These are phyloP conservation scores for Cyclocybe aegerita DNA, from an alignment of 768 basidiomycete genomes.

Conservation along the genomic window DNA sequence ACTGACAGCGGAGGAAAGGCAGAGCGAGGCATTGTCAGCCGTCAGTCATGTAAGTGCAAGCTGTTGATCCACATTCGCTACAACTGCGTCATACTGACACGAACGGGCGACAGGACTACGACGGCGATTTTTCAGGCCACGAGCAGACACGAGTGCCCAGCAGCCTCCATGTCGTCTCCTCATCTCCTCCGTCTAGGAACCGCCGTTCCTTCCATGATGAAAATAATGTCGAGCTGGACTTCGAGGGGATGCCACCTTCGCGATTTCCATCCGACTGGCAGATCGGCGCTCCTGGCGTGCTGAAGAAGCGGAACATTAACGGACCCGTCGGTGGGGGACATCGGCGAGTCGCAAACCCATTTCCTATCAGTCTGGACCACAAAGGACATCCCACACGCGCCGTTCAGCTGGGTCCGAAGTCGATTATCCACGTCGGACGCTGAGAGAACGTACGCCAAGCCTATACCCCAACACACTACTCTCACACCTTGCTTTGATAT, in stretches of 20 bases:
- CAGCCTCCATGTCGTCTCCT: conserved; percentile 8
- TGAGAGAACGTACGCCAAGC: conserved; percentile 1
- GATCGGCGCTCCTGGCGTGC: conserved; percentile 14
- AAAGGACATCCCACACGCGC: conserved; percentile 33
- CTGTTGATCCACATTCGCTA: not conserved
- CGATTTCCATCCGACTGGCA: conserved; percentile 39
- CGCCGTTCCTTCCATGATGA: conserved; percentile 11
- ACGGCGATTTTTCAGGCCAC: conserved; percentile 21
- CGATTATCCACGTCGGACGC: conserved; percentile 18
- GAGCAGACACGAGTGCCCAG: conserved; percentile 15
- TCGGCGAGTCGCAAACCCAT: conserved; percentile 19
- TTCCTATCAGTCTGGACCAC: conserved; percentile 37
- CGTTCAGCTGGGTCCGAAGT: conserved; percentile 40
- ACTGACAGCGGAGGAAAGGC: conserved; percentile 11
- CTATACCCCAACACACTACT: not conserved
- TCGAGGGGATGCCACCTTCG: conserved; percentile 39
- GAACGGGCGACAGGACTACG: conserved; percentile 19
- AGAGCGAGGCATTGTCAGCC: conserved; percentile 12
- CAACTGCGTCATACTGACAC: not conserved
- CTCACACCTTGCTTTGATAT: not conserved
- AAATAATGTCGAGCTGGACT: conserved; percentile 24
- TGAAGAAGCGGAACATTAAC: conserved; percentile 22
- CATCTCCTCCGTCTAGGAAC: conserved; percentile 7
- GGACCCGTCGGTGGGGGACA: conserved; percentile 9
- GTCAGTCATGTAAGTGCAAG: conserved; percentile 9